Evolutionary conservation across 2,329 filamentous ascomycete genomes (phyloP), one percentile per base, ranked within the genome.

Genomic region (Xylaria sp.): DNA sequence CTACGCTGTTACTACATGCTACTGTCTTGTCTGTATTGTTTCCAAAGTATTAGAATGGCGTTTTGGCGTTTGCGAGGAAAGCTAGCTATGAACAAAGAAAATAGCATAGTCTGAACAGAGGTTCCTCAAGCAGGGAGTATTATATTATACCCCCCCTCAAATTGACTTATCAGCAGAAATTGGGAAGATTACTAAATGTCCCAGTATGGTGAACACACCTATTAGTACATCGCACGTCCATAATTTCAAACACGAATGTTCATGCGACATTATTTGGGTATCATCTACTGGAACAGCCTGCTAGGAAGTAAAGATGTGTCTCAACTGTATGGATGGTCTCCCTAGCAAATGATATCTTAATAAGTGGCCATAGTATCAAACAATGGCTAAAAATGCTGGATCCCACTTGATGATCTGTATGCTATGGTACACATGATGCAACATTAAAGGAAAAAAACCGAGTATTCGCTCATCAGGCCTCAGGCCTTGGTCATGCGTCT

Each of bases 11-110:
- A 41, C 20, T 25, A 18, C 25, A 10, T 12, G 10, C 7, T 13
- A n/a, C 46, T 15, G 15, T 28, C 9, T 39, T 58, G 46, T 31
- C 18, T 28, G n/a, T 46, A 31, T 41, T 56, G 25, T 25, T n/a
- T 46, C 13, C 2, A 8, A 13, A 18, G 34, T 10, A 37, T 25
- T 7, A 23, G 20, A 23, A 54, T 34, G 65, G 65, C 51, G 65
- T 67, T 63, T 13, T 37, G 65, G 65, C 58, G 65, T 67, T 59
- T 46, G 41, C 25, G n/a, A 23, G 15, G n/a, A 34, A 34, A 25
- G 23, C 23, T 25, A 20, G 23, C 28, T 41, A 46, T 10, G 25
- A 31, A 3, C 15, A 9, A 34, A 3, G 28, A 28, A 48, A 18
- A 50, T 2, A 18, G 8, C 4, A 18, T 20, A 2, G 20, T 34